These are phyloP conservation scores for Jatropha curcas DNA, from an alignment of 345 rosid genomes.

Conservation along the genomic window DNA sequence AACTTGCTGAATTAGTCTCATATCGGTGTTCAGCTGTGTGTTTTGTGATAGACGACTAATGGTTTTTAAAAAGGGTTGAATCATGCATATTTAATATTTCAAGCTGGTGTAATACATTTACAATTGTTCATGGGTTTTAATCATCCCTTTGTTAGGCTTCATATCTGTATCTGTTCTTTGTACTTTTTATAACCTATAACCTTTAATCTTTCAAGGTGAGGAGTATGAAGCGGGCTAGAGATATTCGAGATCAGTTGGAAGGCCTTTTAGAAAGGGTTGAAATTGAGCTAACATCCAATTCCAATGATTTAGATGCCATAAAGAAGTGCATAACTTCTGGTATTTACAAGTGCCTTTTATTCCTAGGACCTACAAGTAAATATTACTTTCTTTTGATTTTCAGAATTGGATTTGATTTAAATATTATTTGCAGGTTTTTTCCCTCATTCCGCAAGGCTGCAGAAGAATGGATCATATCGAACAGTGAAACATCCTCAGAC, in stretches of 20 bases:
- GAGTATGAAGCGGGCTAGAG: slow-evolving; percentile 99
- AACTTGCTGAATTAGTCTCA: not conserved
- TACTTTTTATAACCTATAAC: slow-evolving; percentile 21
- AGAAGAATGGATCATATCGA: slow-evolving; percentile 85
- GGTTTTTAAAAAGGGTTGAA: too few species aligned
- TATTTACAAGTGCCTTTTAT: slow-evolving; percentile 20
- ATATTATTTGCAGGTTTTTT: slow-evolving; percentile 62
- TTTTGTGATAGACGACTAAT: too few species aligned
- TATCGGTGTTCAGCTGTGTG: not conserved
- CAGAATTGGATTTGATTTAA: slow-evolving; percentile 14
- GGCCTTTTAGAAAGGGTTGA: slow-evolving; percentile 98
- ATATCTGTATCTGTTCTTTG: not conserved
- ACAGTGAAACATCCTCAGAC: slow-evolving; percentile 95
- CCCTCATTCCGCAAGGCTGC: slow-evolving; percentile 84
- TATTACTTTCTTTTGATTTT: slow-evolving; percentile 9
- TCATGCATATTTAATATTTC: not conserved
- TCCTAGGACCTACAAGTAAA: not conserved
- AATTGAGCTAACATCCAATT: slow-evolving; percentile 68
- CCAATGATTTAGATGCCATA: slow-evolving; percentile 65
- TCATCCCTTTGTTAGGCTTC: not conserved
- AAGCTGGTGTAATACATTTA: not conserved
- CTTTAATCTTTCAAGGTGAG: slow-evolving; percentile 59
- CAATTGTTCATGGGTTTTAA: not conserved
- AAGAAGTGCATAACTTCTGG: slow-evolving; percentile 88
- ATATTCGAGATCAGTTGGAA: slow-evolving; percentile 87